Base-by-base conservation (phyloP, 2,329 filamentous ascomycete species). In the Chalaropsis thielavioides region DNA sequence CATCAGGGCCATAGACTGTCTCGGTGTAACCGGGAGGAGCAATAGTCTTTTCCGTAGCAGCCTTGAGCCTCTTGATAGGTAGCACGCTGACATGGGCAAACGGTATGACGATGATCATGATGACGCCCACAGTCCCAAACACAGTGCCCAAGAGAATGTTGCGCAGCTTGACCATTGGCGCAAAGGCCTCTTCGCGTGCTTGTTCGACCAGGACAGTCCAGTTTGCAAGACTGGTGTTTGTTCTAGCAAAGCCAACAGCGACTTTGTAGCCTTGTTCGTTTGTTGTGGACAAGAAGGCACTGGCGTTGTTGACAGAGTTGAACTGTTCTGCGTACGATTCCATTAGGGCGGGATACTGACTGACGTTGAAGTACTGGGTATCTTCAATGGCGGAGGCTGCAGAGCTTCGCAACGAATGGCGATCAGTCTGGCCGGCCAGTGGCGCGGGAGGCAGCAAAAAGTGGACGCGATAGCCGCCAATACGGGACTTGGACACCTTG, bases 191-290 rank as follows among this genome's bases (percentile, higher is more conserved):
- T 24, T 73, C 73, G 68, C 84, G 83, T 1, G 83, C 78, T 73
- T 94, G 86, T 72, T 96, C 92, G 0, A 96, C 82, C 1, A 95
- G 70, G 2, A 96, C 76, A 4, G 89, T 84, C 92, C 92, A 96
- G 70, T 92, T 83, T 7, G 89, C 89, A 63, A 95, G 75, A 0
- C 76, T 72, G 4, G 81, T 89, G 63, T 82, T 79, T 0, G 88
- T 84, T 11, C 87, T 79, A 7, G 89, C 89, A 70, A 85, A 92
- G 24, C 91, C 92, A n/a, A 92, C 86, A 11, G 90, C 87, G 1
- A 96, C 89, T 3, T 75, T 72, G 10, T 80, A 73, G 0, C 81
- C 81, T 68, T 90, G 79, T 70, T 96, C 90, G 69, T 96, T 95
- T 8, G 73, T 78, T 0, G 89, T 88, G 11, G 83, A 82, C 15